Conservation (phyloP, 345 rosid species). For the Erysimum cheiranthoides region DNA sequence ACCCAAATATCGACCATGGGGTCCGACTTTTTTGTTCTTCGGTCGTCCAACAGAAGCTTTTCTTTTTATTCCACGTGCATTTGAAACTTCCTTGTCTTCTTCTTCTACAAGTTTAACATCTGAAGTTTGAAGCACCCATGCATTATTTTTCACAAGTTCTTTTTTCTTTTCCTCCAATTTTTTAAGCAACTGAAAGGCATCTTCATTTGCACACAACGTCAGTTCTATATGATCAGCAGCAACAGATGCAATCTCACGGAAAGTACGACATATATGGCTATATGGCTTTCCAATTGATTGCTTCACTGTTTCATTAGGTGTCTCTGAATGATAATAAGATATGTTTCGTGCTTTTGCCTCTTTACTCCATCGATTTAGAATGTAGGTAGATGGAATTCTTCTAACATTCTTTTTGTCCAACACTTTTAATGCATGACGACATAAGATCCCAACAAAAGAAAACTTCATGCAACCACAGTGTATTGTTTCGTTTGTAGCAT, state of each 20-base stretch:
- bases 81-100: neutral
- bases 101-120: neutral
- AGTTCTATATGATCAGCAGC: neutral
- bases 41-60: neutral
- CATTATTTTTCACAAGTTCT: neutral
- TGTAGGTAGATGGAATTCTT: neutral
- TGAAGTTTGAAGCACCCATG: neutral
- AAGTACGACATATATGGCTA: neutral
- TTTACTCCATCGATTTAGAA: neutral
- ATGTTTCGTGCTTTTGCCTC: neutral
- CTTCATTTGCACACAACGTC: slow-evolving; percentile 2
- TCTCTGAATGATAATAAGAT: neutral
- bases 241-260: neutral
- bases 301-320: neutral
- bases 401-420: neutral
- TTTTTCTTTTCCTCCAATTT: neutral
- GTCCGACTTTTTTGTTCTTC: neutral
- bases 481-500: neutral
- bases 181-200: neutral
- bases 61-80: neutral
- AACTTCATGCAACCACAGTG: neutral
- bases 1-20: neutral
- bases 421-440: neutral
- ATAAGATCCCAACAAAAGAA: neutral
- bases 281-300: neutral